Evolutionary conservation across 2,329 filamentous ascomycete species (phyloP).

Genomic region (Cytospora piceicola): DNA sequence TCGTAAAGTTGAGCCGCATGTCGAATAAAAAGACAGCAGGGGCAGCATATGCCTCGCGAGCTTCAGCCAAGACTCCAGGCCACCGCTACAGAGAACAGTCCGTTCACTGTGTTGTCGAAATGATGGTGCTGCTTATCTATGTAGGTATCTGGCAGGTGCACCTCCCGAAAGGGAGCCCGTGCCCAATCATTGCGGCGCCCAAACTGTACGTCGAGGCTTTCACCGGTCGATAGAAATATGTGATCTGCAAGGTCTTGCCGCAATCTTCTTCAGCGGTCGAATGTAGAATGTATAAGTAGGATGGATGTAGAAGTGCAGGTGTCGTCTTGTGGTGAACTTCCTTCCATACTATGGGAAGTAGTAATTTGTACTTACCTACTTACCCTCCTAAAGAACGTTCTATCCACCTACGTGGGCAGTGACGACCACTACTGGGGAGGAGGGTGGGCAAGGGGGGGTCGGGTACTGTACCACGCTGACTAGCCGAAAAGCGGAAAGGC

Average conservation of each 20-base stretch:
- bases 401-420: too few relatives aligned
- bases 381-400: too few relatives aligned
- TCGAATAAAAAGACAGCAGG: constrained; percentile 2
- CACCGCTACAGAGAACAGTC: neutral
- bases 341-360: too few relatives aligned
- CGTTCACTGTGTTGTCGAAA: neutral
- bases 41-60: neutral
- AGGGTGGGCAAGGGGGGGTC: neutral
- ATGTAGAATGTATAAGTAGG: too few relatives aligned
- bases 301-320: neutral
- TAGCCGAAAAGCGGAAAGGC: neutral
- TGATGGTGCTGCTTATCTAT: constrained; percentile 2
- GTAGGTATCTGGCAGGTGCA: constrained; percentile 2
- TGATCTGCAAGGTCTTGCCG: constrained; percentile 19
- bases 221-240: constrained; percentile 19
- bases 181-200: neutral
- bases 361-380: too few relatives aligned
- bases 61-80: neutral
- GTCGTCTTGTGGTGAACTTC: neutral
- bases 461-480: constrained; percentile 1
- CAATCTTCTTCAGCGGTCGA: neutral
- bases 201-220: neutral
- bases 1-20: neutral
- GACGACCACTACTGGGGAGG: neutral
- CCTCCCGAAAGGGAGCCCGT: constrained; percentile 1